Percentiles rank a stretch among this genome's conserved stretches.
phyloP scores from a whole-genome alignment of 208 protist genomes.

The Blechomonas ayalai region DNA sequence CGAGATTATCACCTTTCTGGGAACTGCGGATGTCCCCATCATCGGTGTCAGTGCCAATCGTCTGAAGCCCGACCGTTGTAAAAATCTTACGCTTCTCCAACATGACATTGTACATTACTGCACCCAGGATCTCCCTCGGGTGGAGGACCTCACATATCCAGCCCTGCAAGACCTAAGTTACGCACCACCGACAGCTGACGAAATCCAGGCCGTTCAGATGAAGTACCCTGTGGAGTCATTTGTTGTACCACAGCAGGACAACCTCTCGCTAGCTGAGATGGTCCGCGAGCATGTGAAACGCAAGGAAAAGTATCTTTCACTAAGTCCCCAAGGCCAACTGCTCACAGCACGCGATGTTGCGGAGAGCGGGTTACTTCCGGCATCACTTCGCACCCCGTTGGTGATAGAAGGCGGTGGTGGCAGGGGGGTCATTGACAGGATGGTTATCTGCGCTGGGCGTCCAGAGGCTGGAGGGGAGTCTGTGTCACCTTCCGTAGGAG shows the following conservation, averaged over 20 bases:
- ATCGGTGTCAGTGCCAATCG: conserved; percentile 60
- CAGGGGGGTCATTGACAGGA: too few relatives aligned
- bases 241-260: conserved; percentile 69
- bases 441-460: too few relatives aligned
- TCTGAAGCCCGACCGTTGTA: conserved; percentile 30
- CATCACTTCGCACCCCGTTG: too few relatives aligned
- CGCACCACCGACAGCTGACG: conserved; percentile 52
- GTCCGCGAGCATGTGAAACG: conserved; percentile 51
- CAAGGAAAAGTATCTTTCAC: conserved; percentile 25
- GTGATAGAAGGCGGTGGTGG: too few relatives aligned
- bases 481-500: too few relatives aligned
- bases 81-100: conserved; percentile 62
- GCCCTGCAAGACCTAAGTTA: conserved; percentile 76
- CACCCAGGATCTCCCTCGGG: conserved; percentile 25
- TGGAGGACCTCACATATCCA: conserved; percentile 42
- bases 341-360: conserved; percentile 35
- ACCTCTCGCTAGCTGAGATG: conserved; percentile 55
- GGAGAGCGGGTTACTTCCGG: conserved; percentile 21
- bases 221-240: conserved; percentile 77
- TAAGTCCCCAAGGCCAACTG: conserved; percentile 8
- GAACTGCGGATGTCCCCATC: conserved; percentile 57
- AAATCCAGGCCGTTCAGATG: conserved; percentile 47
- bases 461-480: too few relatives aligned
- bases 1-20: conserved; percentile 63
- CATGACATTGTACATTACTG: conserved; percentile 82